phyloP scores from a whole-genome alignment of 805 yeast species.

The Nakazawaea pomicola region DNA sequence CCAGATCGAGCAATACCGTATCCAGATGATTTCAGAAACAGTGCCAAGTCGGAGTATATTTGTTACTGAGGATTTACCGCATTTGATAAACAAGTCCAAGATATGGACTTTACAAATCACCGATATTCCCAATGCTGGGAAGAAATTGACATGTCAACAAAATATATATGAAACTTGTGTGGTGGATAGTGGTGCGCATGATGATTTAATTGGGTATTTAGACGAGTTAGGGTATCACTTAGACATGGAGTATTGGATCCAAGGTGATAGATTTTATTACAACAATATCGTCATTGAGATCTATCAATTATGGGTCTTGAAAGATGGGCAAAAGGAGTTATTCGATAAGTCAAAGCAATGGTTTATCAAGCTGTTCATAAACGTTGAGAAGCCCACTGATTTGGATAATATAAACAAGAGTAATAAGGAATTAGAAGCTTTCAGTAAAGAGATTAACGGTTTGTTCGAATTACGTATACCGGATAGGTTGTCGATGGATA shows the following conservation, averaged over 20 bases:
- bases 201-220: slow-evolving; percentile 41
- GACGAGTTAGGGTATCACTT: slow-evolving; percentile 68
- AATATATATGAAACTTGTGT: slow-evolving; percentile 59
- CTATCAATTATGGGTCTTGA: slow-evolving; percentile 39
- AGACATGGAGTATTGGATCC: slow-evolving; percentile 54
- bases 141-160: slow-evolving; percentile 57
- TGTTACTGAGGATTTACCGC: slow-evolving; percentile 12
- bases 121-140: slow-evolving; percentile 77
- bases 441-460: slow-evolving; percentile 65
- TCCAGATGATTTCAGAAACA: slow-evolving; percentile 33
- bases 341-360: slow-evolving; percentile 52
- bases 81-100: slow-evolving; percentile 18
- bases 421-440: slow-evolving; percentile 50
- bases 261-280: slow-evolving; percentile 59
- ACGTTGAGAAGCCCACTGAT: slow-evolving; percentile 69
- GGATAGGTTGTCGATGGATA: slow-evolving; percentile 77
- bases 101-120: slow-evolving; percentile 61
- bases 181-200: slow-evolving; percentile 31
- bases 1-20: slow-evolving; percentile 51
- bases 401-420: slow-evolving; percentile 66
- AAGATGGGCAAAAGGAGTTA: slow-evolving; percentile 16
- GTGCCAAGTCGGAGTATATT: slow-evolving; percentile 15
- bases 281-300: slow-evolving; percentile 59
- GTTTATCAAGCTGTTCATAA: slow-evolving; percentile 62
- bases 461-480: slow-evolving; percentile 68